Conservation (phyloP, 2,329 filamentous ascomycete genomes). For the Nannizzia gypsea region DNA sequence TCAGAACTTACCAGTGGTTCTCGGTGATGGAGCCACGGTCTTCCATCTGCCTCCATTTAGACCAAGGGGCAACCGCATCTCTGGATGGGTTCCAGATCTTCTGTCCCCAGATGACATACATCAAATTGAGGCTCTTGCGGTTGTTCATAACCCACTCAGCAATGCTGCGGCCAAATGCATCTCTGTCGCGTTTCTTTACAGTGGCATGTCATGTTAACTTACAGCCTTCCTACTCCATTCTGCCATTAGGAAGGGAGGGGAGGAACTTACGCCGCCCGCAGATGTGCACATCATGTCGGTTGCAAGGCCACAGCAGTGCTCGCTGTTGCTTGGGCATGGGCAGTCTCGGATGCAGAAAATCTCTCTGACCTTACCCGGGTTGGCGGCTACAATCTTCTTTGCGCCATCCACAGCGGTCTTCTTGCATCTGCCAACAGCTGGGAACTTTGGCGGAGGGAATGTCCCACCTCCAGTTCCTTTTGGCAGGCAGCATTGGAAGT, state of each 20-base stretch:
- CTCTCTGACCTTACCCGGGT: constrained; percentile 3
- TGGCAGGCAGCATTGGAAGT: constrained; percentile 2
- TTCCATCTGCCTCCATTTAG: constrained; percentile 34
- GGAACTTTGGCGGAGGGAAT: constrained; percentile 6
- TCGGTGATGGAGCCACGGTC: constrained; percentile 32
- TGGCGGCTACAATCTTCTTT: not conserved
- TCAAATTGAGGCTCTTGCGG: constrained; percentile 30
- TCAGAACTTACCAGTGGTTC: constrained; percentile 32
- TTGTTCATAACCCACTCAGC: constrained; percentile 42
- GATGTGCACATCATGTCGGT: constrained; percentile 8
- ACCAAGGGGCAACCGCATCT: constrained; percentile 28
- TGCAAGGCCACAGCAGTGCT: constrained; percentile 8
- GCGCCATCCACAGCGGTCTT: constrained; percentile 6
- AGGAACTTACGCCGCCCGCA: constrained; percentile 15
- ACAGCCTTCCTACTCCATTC: constrained; percentile 15
- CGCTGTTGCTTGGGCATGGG: constrained; percentile 3
- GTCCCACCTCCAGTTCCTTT: not conserved
- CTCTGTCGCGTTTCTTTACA: constrained; percentile 16
- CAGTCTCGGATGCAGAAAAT: constrained; percentile 5
- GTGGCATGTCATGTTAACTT: constrained; percentile 16
- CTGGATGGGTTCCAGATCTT: constrained; percentile 37
- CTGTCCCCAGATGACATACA: constrained; percentile 43
- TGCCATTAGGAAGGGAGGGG: constrained; percentile 16
- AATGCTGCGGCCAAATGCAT: constrained; percentile 32
- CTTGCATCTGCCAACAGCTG: constrained; percentile 5